phyloP scores from a whole-genome alignment of 2,329 filamentous ascomycete genomes.

The Ophioceras dolichostomum region DNA sequence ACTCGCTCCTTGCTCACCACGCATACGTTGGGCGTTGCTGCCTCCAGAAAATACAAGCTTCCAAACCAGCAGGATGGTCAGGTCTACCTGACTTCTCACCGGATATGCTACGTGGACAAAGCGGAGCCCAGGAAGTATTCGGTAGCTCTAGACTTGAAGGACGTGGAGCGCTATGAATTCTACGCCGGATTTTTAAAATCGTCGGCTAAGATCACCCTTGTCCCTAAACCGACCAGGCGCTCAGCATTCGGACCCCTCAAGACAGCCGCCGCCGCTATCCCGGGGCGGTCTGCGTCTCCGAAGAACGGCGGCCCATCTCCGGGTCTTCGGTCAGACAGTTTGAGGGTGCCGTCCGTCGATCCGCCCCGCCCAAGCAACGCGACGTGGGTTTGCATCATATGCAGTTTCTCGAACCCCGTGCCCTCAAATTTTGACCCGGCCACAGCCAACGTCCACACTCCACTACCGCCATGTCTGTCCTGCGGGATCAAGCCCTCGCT shows the following conservation, averaged over 20 bases:
- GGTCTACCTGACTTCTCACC: slow-evolving; percentile 91
- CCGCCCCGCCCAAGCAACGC: slow-evolving; percentile 42
- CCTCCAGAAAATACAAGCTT: slow-evolving; percentile 78
- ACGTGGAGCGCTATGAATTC: slow-evolving; percentile 82
- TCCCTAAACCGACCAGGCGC: slow-evolving; percentile 66
- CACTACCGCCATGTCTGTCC: slow-evolving; percentile 74
- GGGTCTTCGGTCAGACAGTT: slow-evolving; percentile 26
- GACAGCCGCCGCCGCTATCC: slow-evolving; percentile 38
- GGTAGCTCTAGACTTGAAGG: slow-evolving; percentile 74
- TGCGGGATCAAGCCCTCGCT: slow-evolving; percentile 90
- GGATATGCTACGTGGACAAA: slow-evolving; percentile 89
- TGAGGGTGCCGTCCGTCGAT: slow-evolving; percentile 25
- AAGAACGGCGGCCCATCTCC: slow-evolving; percentile 34
- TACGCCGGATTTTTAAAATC: slow-evolving; percentile 95
- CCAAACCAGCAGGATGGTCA: slow-evolving; percentile 90
- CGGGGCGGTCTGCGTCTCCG: slow-evolving; percentile 29
- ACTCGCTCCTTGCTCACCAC: slow-evolving; percentile 1
- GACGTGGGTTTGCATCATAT: slow-evolving; percentile 94
- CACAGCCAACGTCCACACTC: slow-evolving; percentile 66
- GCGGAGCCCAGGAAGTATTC: slow-evolving; percentile 75
- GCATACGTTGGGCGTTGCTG: too few relatives aligned
- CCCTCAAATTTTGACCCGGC: slow-evolving; percentile 88
- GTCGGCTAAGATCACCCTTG: slow-evolving; percentile 81
- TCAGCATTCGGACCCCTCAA: too few relatives aligned
- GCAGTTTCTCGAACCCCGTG: slow-evolving; percentile 85